These are phyloP conservation scores for Teunomyces stri DNA, from an alignment of 805 yeast genomes.

Conservation along the genomic window DNA sequence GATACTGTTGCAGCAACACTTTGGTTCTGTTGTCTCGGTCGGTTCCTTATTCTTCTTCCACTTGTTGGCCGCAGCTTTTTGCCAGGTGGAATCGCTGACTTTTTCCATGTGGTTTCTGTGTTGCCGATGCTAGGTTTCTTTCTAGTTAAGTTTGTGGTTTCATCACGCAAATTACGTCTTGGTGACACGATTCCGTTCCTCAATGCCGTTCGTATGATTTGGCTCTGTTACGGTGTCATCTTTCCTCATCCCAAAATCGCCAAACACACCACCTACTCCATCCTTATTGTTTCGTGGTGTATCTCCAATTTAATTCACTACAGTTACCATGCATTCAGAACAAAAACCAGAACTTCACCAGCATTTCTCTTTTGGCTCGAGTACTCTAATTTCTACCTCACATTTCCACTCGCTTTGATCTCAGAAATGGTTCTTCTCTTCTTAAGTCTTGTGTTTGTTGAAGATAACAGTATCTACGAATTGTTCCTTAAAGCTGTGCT, in stretches of 20 bases:
- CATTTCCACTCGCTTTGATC: constrained; percentile 30
- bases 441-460: constrained; percentile 34
- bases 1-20: constrained; percentile 36
- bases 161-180: constrained; percentile 3
- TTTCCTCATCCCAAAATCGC: constrained; percentile 42
- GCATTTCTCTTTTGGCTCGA: constrained; percentile 35
- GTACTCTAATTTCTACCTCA: constrained; percentile 31
- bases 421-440: constrained; percentile 37
- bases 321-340: constrained; percentile 33
- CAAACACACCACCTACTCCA: constrained; percentile 39
- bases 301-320: constrained; percentile 30
- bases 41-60: constrained; percentile 56
- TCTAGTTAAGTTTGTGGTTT: constrained; percentile 13
- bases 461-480: constrained; percentile 20
- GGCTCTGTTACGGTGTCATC: constrained; percentile 42
- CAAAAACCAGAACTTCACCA: constrained; percentile 35
- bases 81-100: constrained; percentile 73
- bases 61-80: constrained; percentile 62
- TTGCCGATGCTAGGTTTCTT: constrained; percentile 28
- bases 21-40: constrained; percentile 47
- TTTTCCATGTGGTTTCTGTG: constrained; percentile 44
- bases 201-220: constrained; percentile 30
- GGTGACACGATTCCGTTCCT: constrained; percentile 27
- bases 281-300: constrained; percentile 38
- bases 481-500: constrained; percentile 23